Base-by-base conservation (phyloP, 208 protist genomes). In the Acanthamoeba culbertsoni region DNA sequence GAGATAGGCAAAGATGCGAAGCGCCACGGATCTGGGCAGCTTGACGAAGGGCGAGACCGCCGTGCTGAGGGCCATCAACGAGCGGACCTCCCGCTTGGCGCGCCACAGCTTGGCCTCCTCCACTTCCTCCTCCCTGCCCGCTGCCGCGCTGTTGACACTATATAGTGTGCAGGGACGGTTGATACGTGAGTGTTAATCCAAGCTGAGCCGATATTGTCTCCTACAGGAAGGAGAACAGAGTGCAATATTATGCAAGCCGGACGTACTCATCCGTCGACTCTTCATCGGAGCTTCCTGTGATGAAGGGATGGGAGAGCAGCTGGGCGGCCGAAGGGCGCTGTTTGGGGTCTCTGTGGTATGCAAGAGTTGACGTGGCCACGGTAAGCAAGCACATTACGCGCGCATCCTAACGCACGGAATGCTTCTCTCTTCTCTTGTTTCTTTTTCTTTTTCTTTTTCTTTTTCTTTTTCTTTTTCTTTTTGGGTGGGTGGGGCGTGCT, bases 251-350 rank as follows among this genome's bases (percentile, higher is more conserved):
- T n/a, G n/a, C n/a, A n/a, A n/a, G n/a, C n/a, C n/a, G n/a, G n/a
- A n/a, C n/a, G 10, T 62, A 62, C 59, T 68, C 59, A 7, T 68
- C 59, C 31, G 28, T 37, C 59, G 31, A 33, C 5, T 55, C 31
- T 42, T 48, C 57, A 16, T 92, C 62, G 23, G 42, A 23, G 40
- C 40, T 40, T n/a, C n/a, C 12, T 14, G 86, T 79, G 43, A 92
- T 57, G 46, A 92, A 92, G 18, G 86, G 86, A 92, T 92, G 86
- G 14, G 4, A 51, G 16, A 97, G 94, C 35, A 97, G 68, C 57
- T 93, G 33, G 7, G 40, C 77, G n/a, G 96, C 96, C 5, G 95
- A 84, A 12, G 96, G 96, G 26, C 96, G 68, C 51, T 92, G 57
- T 42, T 94, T 90, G 23, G 96, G 96, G 63, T 97, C 93, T 40